These are phyloP conservation scores for Thamnidium elegans DNA, from an alignment of 192 early-diverging fungal species.

Conservation along the genomic window DNA sequence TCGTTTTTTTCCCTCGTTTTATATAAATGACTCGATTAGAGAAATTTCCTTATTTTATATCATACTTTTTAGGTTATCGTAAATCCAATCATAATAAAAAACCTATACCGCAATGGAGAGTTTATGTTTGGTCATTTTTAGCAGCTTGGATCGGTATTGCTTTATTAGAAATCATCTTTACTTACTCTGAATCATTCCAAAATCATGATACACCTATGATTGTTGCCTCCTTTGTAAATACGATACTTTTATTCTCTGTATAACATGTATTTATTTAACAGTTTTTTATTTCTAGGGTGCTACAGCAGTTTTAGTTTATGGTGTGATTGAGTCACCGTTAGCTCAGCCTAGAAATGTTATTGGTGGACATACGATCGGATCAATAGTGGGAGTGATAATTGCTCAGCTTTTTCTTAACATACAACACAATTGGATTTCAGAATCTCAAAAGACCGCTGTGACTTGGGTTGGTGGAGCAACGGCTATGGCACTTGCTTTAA, in stretches of 20 bases:
- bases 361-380: slow-evolving; percentile 44
- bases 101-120: slow-evolving; percentile 20
- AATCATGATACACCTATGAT: slow-evolving; percentile 22
- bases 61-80: slow-evolving; percentile 28
- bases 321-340: slow-evolving; percentile 57
- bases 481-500: slow-evolving; percentile 44
- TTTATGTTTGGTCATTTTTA: slow-evolving; percentile 29
- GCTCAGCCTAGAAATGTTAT: slow-evolving; percentile 54
- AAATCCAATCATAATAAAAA: neutral
- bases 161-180: slow-evolving; percentile 23
- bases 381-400: slow-evolving; percentile 44
- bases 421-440: slow-evolving; percentile 21
- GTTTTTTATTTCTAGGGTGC: slow-evolving; percentile 48
- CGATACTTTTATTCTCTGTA: neutral
- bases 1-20: too few relatives aligned
- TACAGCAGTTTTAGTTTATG: slow-evolving; percentile 58
- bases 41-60: slow-evolving; percentile 8
- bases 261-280: neutral
- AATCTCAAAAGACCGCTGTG: slow-evolving; percentile 29
- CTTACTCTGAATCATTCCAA: slow-evolving; percentile 15
- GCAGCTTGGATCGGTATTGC: slow-evolving; percentile 28
- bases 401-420: slow-evolving; percentile 39
- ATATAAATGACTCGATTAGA: neutral
- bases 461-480: slow-evolving; percentile 53
- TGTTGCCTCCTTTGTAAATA: slow-evolving; percentile 35